phyloP scores from a whole-genome alignment of 306 rosid genomes.

The Quercus suber region DNA sequence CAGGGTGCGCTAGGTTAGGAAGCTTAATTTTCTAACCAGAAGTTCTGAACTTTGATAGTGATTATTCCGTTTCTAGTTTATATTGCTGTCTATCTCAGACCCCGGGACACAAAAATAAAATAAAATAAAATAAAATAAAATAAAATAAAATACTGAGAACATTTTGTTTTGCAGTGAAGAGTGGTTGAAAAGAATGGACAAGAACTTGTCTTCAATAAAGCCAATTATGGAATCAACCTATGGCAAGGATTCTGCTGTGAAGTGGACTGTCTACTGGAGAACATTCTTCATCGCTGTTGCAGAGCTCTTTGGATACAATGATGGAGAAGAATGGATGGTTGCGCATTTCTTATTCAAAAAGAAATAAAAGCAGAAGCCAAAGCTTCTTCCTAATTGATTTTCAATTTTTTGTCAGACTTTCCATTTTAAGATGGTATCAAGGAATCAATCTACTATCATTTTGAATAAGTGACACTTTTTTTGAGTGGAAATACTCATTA shows the following conservation, averaged over 20 bases:
- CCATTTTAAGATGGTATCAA: not conserved
- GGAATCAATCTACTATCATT: not conserved
- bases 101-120: not conserved
- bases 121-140: not conserved
- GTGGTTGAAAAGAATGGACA: conserved; percentile 94
- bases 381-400: not conserved
- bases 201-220: conserved; percentile 40
- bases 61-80: not conserved
- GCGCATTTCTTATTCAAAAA: conserved; percentile 70
- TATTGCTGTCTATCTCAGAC: not conserved
- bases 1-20: not conserved
- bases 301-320: conserved; percentile 78
- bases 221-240: conserved; percentile 86
- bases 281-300: conserved; percentile 89
- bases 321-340: conserved; percentile 97
- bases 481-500: not conserved
- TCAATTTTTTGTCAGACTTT: not conserved
- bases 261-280: conserved; percentile 95
- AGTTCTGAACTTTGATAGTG: not conserved
- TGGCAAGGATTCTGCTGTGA: conserved; percentile 75
- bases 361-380: conserved; percentile 34
- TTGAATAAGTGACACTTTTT: not conserved
- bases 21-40: not conserved
- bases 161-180: conserved; percentile 68
- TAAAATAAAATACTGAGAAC: not conserved